Evolutionary conservation across 1,284 basidiomycete species (phyloP).

Genomic region (Pseudozyma hubeiensis): DNA sequence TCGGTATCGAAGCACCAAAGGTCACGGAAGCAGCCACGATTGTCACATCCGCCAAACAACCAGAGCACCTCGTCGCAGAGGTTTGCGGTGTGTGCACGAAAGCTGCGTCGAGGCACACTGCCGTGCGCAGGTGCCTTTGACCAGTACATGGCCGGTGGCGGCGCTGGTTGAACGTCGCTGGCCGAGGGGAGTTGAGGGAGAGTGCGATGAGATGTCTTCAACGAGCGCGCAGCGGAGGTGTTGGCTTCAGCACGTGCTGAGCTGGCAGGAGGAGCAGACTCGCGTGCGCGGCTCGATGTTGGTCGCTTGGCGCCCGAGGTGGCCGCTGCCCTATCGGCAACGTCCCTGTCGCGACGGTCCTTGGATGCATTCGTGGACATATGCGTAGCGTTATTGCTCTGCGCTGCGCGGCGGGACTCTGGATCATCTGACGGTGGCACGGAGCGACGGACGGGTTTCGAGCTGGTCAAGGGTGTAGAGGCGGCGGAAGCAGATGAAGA

Average conservation of each 20-base stretch:
- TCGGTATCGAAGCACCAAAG: constrained; percentile 89
- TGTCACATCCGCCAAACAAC: constrained; percentile 90
- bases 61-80: constrained; percentile 84
- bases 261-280: constrained; percentile 10
- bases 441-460: constrained; percentile 5
- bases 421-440: background rate
- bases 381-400: constrained; percentile 3
- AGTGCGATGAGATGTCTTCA: constrained; percentile 37
- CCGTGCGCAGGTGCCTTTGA: constrained; percentile 85
- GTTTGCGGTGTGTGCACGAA: constrained; percentile 86
- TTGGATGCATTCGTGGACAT: constrained; percentile 8
- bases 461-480: constrained; percentile 5
- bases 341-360: constrained; percentile 21
- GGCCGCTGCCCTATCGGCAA: constrained; percentile 12
- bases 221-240: constrained; percentile 10
- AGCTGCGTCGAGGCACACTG: constrained; percentile 77
- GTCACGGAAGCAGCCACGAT: constrained; percentile 79
- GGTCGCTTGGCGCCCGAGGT: constrained; percentile 10
- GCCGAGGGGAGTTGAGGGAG: constrained; percentile 56
- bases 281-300: constrained; percentile 19
- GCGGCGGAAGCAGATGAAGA: background rate
- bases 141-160: constrained; percentile 80
- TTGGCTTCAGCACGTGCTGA: constrained; percentile 17
- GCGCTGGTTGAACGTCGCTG: constrained; percentile 45
- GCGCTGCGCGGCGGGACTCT: background rate